A percentile compares a stretch with the other conserved stretches of the same genome.
These are phyloP conservation scores for Colletotrichum trifolii DNA, from an alignment of 2,329 filamentous ascomycete species.

Conservation along the genomic window DNA sequence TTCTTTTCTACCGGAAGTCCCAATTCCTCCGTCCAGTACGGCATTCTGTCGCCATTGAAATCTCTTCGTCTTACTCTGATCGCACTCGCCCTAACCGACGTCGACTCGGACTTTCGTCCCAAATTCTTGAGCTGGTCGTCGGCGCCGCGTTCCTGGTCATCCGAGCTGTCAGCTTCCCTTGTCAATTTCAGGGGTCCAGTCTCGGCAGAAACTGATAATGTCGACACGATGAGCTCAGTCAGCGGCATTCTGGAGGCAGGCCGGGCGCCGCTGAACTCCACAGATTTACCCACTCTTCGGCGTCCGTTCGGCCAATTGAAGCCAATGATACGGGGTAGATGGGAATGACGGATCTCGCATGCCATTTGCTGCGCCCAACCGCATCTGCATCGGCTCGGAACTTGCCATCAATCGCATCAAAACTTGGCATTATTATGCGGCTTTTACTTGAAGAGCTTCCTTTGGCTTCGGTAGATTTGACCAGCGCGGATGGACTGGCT, in stretches of 20 bases:
- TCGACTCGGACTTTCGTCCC: slow-evolving; percentile 32
- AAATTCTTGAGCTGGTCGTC: slow-evolving; percentile 12
- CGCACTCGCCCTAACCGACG: slow-evolving; percentile 11
- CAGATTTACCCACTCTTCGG: slow-evolving; percentile 25
- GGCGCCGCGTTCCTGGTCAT: slow-evolving; percentile 20
- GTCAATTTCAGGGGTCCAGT: slow-evolving; percentile 7
- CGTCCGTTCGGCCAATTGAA: slow-evolving; percentile 23
- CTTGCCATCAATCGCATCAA: neutral
- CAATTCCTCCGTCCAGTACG: too few species aligned
- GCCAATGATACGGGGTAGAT: slow-evolving; percentile 7
- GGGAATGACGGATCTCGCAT: slow-evolving; percentile 15
- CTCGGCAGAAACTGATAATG: slow-evolving; percentile 14
- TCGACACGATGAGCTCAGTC: slow-evolving; percentile 24
- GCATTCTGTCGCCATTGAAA: too few species aligned
- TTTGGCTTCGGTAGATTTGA: slow-evolving; percentile 12
- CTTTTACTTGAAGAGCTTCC: slow-evolving; percentile 11
- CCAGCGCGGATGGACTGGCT: neutral
- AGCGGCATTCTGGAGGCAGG: slow-evolving; percentile 22
- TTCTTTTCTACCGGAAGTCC: too few species aligned
- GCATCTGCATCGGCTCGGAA: neutral
- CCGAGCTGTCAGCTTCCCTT: slow-evolving; percentile 23
- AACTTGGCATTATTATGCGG: slow-evolving; percentile 10
- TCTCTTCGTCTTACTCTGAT: neutral
- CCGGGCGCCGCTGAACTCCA: slow-evolving; percentile 19
- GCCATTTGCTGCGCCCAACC: slow-evolving; percentile 7